Base-by-base conservation (phyloP, 495 filamentous ascomycete genomes). In the Podospora pseudocomata region DNA sequence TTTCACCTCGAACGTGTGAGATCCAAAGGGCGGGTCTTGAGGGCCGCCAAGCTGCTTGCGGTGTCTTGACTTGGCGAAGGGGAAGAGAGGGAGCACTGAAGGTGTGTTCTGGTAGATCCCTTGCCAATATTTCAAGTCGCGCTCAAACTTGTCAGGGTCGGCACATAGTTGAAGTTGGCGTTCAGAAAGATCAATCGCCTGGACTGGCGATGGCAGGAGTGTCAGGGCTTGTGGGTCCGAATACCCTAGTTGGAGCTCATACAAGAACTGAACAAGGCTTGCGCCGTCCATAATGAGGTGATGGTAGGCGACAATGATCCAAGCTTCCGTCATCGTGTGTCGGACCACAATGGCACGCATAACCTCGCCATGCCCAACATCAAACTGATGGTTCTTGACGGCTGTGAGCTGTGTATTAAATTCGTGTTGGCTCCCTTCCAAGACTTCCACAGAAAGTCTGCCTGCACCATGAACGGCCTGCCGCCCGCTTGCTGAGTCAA, bases 271-370 rank as follows among this genome's bases (percentile, higher is more conserved):
- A 49, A 49, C 73, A 73, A 57, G 58, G 19, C 66, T 67, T 16
- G 53, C 16, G 4, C 66, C 69, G 28, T 73, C 71, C 54, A 73
- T 58, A 9, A 63, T 55, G 5, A 73, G 66, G 55, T 71, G 71
- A 55, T 73, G 66, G 13, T 59, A 61, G n/a, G 62, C 61, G 23
- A 73, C 30, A 1, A 73, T 27, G 32, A 73, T 44, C 44, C 44
- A 49, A 13, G 0, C 15, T 11, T 49, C 39, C 39, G 11, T 49
- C 15, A 16, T 3, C 15, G 39, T 49, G 15, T 49, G 39, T 16
- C 15, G 39, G 13, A 49, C 9, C 0, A 49, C 15, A 16, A 49
- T 16, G 9, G 9, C 2, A 16, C 39, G 39, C 39, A 49, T 49
- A 13, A 49, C 15, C 39, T 49, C 39, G 39, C 39, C 39, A 0